phyloP scores from a whole-genome alignment of 306 rosid genomes.

The Myrica gale region DNA sequence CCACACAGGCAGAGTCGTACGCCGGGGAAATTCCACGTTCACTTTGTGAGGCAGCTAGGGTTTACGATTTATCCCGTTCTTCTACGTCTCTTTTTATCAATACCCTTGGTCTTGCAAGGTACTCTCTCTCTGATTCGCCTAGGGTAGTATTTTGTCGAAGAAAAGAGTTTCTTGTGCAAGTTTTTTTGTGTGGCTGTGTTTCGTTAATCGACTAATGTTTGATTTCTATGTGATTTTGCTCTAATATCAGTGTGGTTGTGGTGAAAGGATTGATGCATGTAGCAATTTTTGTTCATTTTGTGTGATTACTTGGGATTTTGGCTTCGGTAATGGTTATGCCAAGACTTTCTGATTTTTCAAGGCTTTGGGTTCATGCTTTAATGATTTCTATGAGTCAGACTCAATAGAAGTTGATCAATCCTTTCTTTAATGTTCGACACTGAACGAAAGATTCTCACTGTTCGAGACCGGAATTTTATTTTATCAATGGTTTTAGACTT shows the following conservation, averaged over 20 bases:
- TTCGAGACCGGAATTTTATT: no score
- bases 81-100: not conserved
- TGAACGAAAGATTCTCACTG: no score
- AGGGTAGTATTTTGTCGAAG: not conserved
- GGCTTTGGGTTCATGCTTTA: not conserved
- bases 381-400: not conserved
- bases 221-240: not conserved
- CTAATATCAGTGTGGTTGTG: not conserved
- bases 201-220: not conserved
- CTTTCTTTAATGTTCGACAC: no score
- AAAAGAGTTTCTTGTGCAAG: no score
- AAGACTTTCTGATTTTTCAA: not conserved
- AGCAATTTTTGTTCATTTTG: not conserved
- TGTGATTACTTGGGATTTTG: not conserved
- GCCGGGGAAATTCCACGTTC: not conserved
- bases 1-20: no score
- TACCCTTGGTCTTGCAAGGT: not conserved
- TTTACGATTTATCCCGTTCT: not conserved
- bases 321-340: not conserved
- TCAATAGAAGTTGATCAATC: no score
- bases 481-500: no score
- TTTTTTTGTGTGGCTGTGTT: not conserved
- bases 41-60: not conserved
- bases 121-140: not conserved
- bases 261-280: not conserved